These are phyloP conservation scores for Fusarium miscanthi DNA, from an alignment of 2,329 filamentous ascomycete genomes.

Conservation along the genomic window DNA sequence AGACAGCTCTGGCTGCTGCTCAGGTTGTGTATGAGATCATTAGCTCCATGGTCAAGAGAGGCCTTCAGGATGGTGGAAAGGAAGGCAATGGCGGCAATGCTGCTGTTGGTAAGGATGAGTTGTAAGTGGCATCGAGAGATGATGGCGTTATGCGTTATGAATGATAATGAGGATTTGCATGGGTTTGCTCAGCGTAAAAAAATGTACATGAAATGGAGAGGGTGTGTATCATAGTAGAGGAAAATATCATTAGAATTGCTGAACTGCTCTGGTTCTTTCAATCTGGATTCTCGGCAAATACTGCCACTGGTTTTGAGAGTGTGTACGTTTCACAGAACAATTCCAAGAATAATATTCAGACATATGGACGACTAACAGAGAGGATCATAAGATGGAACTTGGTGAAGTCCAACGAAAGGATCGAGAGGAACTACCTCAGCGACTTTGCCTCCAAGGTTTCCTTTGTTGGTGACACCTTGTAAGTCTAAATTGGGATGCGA, in stretches of 20 bases:
- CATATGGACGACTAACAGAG: neutral
- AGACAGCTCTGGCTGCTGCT: slow-evolving; percentile 83
- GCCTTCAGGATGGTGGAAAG: slow-evolving; percentile 52
- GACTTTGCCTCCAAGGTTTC: neutral
- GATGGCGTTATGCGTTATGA: slow-evolving; percentile 10
- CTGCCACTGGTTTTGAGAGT: neutral
- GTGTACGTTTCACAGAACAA: neutral
- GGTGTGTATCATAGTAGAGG: neutral
- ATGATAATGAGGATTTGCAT: slow-evolving; percentile 1
- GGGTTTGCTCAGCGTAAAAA: neutral
- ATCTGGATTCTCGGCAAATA: neutral
- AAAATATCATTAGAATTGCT: neutral
- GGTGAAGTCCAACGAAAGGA: neutral
- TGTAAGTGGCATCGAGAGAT: slow-evolving; percentile 41
- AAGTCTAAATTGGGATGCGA: neutral
- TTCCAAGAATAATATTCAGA: neutral
- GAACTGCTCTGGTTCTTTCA: neutral
- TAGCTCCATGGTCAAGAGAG: slow-evolving; percentile 75
- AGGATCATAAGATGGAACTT: neutral
- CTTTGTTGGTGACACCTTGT: neutral
- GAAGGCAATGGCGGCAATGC: slow-evolving; percentile 43
- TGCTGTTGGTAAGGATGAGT: slow-evolving; percentile 48
- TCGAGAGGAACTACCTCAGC: neutral
- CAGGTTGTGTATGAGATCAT: slow-evolving; percentile 90
- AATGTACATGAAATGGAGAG: neutral